Percentiles rank a stretch among this genome's conserved stretches.
Conservation (phyloP, 2,329 filamentous ascomycete genomes). For the Aaosphaeria pasadenensis region DNA sequence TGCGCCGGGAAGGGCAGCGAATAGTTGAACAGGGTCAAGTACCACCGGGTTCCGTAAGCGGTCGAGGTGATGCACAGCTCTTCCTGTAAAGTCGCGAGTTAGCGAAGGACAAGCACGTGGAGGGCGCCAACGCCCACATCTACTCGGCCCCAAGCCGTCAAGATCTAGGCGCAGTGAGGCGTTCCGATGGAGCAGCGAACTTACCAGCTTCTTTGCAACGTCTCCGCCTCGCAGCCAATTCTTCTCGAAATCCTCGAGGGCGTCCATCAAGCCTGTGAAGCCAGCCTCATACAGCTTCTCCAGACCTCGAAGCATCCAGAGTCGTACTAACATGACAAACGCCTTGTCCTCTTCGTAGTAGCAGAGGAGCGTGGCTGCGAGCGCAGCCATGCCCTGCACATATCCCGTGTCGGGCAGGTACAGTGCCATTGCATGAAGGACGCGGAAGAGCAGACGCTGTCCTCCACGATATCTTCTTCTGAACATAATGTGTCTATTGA, state of each 20-base stretch:
- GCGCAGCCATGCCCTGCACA: constrained; percentile 94
- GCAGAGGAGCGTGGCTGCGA: constrained; percentile 88
- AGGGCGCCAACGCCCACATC: no score
- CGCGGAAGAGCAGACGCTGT: constrained; percentile 86
- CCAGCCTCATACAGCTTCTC: constrained; percentile 80
- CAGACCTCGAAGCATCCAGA: constrained; percentile 87
- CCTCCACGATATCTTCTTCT: constrained; percentile 86
- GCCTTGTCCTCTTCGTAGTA: constrained; percentile 95
- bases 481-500: constrained; percentile 97
- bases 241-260: constrained; percentile 78
- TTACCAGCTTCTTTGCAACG: constrained; percentile 75
- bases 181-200: constrained; percentile 27
- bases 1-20: constrained; percentile 93
- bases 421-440: constrained; percentile 85
- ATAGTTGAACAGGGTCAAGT: constrained; percentile 95
- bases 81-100: constrained; percentile 46
- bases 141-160: no score
- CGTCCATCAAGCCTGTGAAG: constrained; percentile 83
- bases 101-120: constrained; percentile 7
- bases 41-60: constrained; percentile 96
- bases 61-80: constrained; percentile 80
- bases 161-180: neutral
- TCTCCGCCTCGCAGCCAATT: constrained; percentile 77
- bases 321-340: constrained; percentile 93
- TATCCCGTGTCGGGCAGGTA: constrained; percentile 92